phyloP scores from a whole-genome alignment of 1,284 basidiomycete genomes.

The Psilocybe mexicana region DNA sequence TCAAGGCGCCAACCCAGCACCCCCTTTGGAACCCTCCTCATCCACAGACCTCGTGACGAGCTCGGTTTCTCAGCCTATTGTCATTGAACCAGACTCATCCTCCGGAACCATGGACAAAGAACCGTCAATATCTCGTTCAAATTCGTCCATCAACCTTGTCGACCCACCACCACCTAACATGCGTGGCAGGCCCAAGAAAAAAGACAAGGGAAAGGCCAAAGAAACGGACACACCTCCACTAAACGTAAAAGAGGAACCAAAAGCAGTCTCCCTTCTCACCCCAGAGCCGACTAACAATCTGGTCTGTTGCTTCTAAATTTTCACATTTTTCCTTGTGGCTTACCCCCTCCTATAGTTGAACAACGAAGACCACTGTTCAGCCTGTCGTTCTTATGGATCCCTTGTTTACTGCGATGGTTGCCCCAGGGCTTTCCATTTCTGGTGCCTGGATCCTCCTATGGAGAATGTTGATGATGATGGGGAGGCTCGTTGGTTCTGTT shows the following conservation, averaged over 20 bases:
- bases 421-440: conserved; percentile 93
- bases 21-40: conserved; percentile 38
- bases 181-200: conserved; percentile 42
- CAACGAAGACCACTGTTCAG: conserved; percentile 95
- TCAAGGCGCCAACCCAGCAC: conserved; percentile 45
- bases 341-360: conserved; percentile 46
- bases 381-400: conserved; percentile 80
- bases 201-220: conserved; percentile 69
- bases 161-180: conserved; percentile 24
- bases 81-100: conserved; percentile 49
- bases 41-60: conserved; percentile 38
- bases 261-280: conserved; percentile 44
- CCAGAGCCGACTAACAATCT: conserved; percentile 49
- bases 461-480: conserved; percentile 80
- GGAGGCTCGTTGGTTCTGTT: conserved; percentile 92
- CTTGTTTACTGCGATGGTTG: conserved; percentile 97
- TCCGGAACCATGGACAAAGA: conserved; percentile 46
- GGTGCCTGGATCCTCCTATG: conserved; percentile 95
- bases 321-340: conserved; percentile 15
- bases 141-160: conserved; percentile 49
- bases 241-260: conserved; percentile 73
- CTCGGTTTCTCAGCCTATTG: conserved; percentile 39
- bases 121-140: conserved; percentile 57
- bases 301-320: conserved; percentile 38
- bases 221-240: conserved; percentile 47